phyloP scores from a whole-genome alignment of 2,329 filamentous ascomycete species.

The Aspergillus udagawae region DNA sequence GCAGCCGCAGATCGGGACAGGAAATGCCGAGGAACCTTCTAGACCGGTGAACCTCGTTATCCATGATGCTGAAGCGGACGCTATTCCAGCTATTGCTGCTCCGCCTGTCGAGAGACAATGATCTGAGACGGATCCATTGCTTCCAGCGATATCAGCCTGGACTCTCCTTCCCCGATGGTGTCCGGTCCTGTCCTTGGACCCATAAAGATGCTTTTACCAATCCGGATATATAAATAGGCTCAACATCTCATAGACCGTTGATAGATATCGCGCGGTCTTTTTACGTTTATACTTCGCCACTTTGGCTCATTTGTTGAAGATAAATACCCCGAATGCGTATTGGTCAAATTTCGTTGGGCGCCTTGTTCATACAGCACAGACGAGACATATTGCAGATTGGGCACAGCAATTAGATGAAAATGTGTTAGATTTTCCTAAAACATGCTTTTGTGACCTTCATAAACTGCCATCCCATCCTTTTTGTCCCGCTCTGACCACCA shows the following conservation, averaged over 20 bases:
- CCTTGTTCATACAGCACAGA: background rate
- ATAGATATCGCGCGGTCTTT: background rate
- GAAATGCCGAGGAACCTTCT: slow-evolving; percentile 26
- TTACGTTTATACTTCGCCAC: background rate
- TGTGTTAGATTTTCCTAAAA: slow-evolving; percentile 4
- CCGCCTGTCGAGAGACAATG: background rate
- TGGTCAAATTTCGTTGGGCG: background rate
- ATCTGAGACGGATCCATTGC: background rate
- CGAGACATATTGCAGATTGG: background rate
- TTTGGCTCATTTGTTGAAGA: background rate
- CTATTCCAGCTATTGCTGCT: background rate
- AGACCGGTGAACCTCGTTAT: slow-evolving; percentile 29
- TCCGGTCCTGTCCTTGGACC: background rate
- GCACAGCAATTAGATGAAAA: background rate
- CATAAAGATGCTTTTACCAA: background rate
- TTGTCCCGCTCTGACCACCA: background rate
- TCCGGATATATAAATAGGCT: background rate
- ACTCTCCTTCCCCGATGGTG: background rate
- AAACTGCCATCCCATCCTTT: background rate
- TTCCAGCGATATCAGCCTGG: background rate
- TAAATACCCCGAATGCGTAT: background rate
- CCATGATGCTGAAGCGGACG: slow-evolving; percentile 2
- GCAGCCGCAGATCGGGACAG: slow-evolving; percentile 19
- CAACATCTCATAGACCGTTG: background rate
- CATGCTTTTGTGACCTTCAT: slow-evolving; percentile 4